phyloP scores from a whole-genome alignment of 805 yeast genomes.

The Nakazawaea populi region DNA sequence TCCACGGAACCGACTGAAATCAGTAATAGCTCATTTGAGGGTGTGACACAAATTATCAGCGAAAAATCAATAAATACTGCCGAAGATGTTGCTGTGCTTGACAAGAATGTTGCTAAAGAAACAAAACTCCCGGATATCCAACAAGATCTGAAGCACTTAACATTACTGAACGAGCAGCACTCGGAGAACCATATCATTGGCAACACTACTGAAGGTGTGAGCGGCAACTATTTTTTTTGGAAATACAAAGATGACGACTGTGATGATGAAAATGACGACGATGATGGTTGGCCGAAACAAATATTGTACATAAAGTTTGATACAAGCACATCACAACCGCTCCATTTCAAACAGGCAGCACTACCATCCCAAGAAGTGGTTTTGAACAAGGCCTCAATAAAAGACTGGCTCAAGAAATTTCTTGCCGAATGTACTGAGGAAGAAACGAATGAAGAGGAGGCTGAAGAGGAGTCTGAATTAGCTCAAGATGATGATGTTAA shows the following conservation, averaged over 20 bases:
- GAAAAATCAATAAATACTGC: too few relatives aligned
- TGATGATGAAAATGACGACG: slow-evolving; percentile 7
- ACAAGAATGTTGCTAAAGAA: too few relatives aligned
- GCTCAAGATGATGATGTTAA: slow-evolving; percentile 3
- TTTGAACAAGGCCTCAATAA: slow-evolving; percentile 2
- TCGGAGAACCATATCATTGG: too few relatives aligned
- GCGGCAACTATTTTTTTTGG: too few relatives aligned
- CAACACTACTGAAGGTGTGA: too few relatives aligned
- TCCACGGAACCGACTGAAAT: too few relatives aligned
- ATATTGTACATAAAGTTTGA: slow-evolving; percentile 9
- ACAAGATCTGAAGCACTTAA: too few relatives aligned
- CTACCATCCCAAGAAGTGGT: slow-evolving; percentile 1
- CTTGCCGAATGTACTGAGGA: slow-evolving; percentile 3
- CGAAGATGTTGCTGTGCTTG: too few relatives aligned
- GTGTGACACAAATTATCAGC: too few relatives aligned
- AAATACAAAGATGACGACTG: slow-evolving; percentile 1
- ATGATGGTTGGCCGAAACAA: slow-evolving; percentile 2
- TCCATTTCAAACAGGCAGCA: not conserved
- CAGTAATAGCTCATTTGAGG: too few relatives aligned
- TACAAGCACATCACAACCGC: not conserved
- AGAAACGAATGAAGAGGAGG: not conserved
- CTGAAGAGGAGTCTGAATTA: not conserved
- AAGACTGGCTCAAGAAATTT: slow-evolving; percentile 4
- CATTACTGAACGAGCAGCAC: not conserved
- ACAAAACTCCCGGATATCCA: too few relatives aligned